Conservation (phyloP, 192 early-diverging fungal genomes). For the Nowakowskiella sp. region DNA sequence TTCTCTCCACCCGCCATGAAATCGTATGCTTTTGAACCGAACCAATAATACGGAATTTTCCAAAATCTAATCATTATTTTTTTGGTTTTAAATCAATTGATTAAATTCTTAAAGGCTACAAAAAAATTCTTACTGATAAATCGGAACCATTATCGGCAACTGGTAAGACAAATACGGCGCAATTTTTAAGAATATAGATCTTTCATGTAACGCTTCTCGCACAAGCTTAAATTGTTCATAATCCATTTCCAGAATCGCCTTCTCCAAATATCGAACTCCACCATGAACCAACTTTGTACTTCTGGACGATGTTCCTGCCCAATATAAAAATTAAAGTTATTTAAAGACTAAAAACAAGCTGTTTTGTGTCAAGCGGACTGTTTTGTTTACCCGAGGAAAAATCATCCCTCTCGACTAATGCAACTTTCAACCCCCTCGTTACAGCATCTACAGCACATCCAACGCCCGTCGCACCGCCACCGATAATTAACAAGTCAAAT, state of each 20-base stretch:
- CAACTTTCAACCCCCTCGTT: constrained; percentile 84
- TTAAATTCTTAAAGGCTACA: not conserved
- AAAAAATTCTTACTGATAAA: constrained; percentile 62
- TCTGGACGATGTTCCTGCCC: constrained; percentile 73
- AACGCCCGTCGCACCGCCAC: constrained; percentile 91
- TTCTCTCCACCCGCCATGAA: constrained; percentile 77
- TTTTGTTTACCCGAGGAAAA: constrained; percentile 71
- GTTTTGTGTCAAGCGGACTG: no score
- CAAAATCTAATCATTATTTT: constrained; percentile 60
- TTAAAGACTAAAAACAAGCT: not conserved
- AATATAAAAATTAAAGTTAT: not conserved
- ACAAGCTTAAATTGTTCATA: constrained; percentile 96
- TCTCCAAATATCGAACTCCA: constrained; percentile 94
- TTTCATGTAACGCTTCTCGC: constrained; percentile 89
- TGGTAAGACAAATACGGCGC: constrained; percentile 92
- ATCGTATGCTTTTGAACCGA: constrained; percentile 89
- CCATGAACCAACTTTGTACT: constrained; percentile 96
- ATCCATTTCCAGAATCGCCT: constrained; percentile 89
- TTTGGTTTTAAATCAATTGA: not conserved
- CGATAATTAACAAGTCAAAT: constrained; percentile 86
- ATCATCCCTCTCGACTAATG: constrained; percentile 93
- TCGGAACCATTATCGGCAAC: constrained; percentile 89
- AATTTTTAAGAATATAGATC: constrained; percentile 85
- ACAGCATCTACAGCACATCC: constrained; percentile 90
- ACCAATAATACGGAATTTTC: constrained; percentile 96